A percentile compares a stretch with the other conserved stretches of the same genome.
Evolutionary conservation across 306 rosid genomes (phyloP).

Genomic region (Cucumis sativus): DNA sequence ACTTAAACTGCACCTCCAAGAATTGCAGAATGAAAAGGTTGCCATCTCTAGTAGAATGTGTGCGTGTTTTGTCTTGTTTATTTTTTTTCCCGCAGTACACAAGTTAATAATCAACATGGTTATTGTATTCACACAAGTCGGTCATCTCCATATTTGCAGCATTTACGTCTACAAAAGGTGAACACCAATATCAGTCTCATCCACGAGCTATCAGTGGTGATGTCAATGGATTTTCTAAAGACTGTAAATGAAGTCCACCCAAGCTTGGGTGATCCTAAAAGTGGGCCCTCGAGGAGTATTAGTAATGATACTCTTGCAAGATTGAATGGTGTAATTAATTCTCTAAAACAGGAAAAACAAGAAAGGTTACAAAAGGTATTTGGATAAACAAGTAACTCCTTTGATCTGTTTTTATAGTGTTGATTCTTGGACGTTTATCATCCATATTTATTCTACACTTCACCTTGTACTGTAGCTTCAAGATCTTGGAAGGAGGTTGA

Average conservation of each 20-base stretch:
- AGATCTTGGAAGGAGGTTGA: conserved; percentile 39
- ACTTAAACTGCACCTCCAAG: conserved; percentile 61
- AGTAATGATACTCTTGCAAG: conserved; percentile 79
- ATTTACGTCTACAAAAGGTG: conserved; percentile 59
- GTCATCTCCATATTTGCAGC: conserved; percentile 25
- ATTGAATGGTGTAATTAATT: conserved; percentile 49
- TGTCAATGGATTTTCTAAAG: conserved; percentile 55
- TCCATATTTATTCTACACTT: not conserved
- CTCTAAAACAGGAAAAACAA: conserved; percentile 56
- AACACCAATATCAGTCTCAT: conserved; percentile 34
- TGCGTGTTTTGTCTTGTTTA: not conserved
- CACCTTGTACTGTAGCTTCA: conserved; percentile 28
- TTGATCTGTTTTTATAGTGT: not conserved
- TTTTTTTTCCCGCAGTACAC: not conserved
- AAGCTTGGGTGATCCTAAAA: conserved; percentile 45
- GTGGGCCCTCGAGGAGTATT: conserved; percentile 39
- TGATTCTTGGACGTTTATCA: not conserved
- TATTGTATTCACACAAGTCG: not conserved
- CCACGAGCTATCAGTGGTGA: conserved; percentile 48
- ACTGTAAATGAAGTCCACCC: conserved; percentile 55
- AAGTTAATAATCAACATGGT: not conserved
- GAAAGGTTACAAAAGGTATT: conserved; percentile 69
- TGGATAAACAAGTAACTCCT: not conserved
- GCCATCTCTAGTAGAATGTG: not conserved
- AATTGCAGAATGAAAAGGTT: conserved; percentile 82